Base-by-base conservation (phyloP, 164 flowering plant genomes). In the Malania oleifera region DNA sequence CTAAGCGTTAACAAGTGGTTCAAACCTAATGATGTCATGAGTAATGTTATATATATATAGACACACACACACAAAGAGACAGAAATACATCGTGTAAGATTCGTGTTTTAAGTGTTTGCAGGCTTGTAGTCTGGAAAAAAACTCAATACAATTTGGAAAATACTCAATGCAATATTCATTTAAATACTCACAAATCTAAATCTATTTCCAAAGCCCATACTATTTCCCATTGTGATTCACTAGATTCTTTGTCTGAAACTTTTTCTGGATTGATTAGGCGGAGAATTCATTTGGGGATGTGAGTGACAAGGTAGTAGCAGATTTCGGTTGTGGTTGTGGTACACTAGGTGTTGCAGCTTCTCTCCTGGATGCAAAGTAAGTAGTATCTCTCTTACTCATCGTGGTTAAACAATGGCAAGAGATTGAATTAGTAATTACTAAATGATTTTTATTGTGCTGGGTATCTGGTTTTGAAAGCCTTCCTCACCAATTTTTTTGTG, bases 311-410 rank as follows among this genome's bases (percentile, higher is more conserved):
- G 83, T 88, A 14, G 99, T 93, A 20, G 99, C 97, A 26, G 99
- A 90, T 73, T 85, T 90, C 63, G 99, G 99, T 11, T 93, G 97
- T 68, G 99, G 99, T 45, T 93, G 99, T 72, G 99, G 99, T 60
- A 90, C 97, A 19, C 72, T 93, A 51, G 90, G 92, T 43, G 56
- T 85, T 55, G 99, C 95, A 20, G 90, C 87, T 74, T 79, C 91
- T 62, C 81, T 95, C 20, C 72, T 95, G 77, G 96, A 67, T 66
- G 96, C 97, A 26, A 85, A 82, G 97, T 90, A 59, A 78, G 95
- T 84, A 1, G 5, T 1, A 26, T 38, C 31, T 31, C 56, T 17
- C 19, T 26, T 31, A 31, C 35, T 31, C 50, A 20, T 22, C n/a
- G 14, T 38, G 8, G 41, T 38, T 12, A 15, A 38, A 5, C 13